Percentiles rank a stretch among this genome's conserved stretches.
These are phyloP conservation scores for Syncephalastrum monosporum DNA, from an alignment of 371 early-diverging fungal genomes.

Conservation along the genomic window DNA sequence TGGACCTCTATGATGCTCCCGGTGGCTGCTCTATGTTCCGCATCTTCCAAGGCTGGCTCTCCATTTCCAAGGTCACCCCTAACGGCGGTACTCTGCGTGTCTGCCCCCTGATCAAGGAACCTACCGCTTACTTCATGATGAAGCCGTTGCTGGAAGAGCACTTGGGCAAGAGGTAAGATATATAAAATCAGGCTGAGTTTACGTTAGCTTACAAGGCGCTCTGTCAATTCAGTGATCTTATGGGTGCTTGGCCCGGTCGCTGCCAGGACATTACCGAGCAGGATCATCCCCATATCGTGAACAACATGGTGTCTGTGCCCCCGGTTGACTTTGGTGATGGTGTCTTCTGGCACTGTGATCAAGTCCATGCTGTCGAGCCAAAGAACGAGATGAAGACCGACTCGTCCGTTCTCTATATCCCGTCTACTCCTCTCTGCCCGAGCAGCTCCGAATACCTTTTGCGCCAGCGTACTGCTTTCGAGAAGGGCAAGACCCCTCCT, in stretches of 20 bases:
- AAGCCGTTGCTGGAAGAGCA: conserved; percentile 37
- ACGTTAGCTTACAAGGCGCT: background rate
- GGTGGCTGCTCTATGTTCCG: conserved; percentile 45
- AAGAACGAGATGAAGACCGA: conserved; percentile 28
- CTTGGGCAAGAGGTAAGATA: conserved; percentile 20
- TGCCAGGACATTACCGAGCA: conserved; percentile 29
- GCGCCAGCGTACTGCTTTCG: conserved; percentile 27
- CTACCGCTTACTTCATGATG: conserved; percentile 39
- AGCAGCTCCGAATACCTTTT: conserved; percentile 29
- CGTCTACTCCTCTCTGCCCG: conserved; percentile 34
- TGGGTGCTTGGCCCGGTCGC: conserved; percentile 39
- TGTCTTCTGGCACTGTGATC: conserved; percentile 46
- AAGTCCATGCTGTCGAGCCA: conserved; percentile 39
- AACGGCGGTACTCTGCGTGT: conserved; percentile 40
- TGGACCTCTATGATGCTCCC: conserved; percentile 36
- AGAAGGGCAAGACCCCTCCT: conserved; percentile 38
- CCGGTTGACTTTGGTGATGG: conserved; percentile 38
- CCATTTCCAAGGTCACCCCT: conserved; percentile 31
- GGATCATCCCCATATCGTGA: conserved; percentile 35
- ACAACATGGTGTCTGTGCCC: conserved; percentile 37
- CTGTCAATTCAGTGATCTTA: conserved; percentile 20
- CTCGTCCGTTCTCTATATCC: conserved; percentile 41
- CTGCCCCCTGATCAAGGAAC: conserved; percentile 39
- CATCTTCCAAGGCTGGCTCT: conserved; percentile 45
- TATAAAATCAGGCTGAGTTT: background rate